Base-by-base conservation (phyloP, 805 yeast species). In the Candida nitratophila region DNA sequence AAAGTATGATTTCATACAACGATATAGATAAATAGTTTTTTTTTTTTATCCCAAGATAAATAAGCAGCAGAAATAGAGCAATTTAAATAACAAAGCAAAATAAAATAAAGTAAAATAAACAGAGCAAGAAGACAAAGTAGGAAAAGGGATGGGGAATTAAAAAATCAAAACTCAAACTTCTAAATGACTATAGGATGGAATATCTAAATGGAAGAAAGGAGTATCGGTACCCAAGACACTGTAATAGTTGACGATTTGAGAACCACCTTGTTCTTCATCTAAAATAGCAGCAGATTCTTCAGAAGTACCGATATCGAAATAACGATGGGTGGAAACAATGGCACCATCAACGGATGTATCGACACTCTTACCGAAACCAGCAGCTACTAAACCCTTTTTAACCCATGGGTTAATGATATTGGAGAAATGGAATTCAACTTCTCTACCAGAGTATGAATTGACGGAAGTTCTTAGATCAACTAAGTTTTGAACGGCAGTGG, bases 381-480 rank as follows among this genome's bases (percentile, higher is more conserved):
- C 81, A 52, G 79, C 76, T 37, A 83, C 59, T 51, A 90, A 73
- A 5, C 83, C 84, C 57, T 91, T 76, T 55, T 86, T 79, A 44
- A 86, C 77, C 97, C 97, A 90, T 10, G 91, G 90, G 44, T 85
- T 81, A 38, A 85, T 66, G 29, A 90, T 78, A 22, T 96, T 95
- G 11, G 86, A 77, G 61, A 90, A 89, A 64, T 90, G 97, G 66
- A 83, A 81, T 64, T 90, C 96, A 46, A 88, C 90, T 52, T 84
- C 88, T 46, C 83, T 70, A 58, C 86, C 90, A 16, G 93, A 83
- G 56, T 85, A 86, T 45, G 69, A 73, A 63, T 81, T 79, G 40
- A 88, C 63, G 15, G 88, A 80, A 53, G 81, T 82, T 50, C 84
- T 74, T 54, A 86, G 69, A 60, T 90, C 97, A 41, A 81, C 78